Evolutionary conservation across 257 asterid genomes (phyloP).

Genomic region (Salvia rosmarinus): DNA sequence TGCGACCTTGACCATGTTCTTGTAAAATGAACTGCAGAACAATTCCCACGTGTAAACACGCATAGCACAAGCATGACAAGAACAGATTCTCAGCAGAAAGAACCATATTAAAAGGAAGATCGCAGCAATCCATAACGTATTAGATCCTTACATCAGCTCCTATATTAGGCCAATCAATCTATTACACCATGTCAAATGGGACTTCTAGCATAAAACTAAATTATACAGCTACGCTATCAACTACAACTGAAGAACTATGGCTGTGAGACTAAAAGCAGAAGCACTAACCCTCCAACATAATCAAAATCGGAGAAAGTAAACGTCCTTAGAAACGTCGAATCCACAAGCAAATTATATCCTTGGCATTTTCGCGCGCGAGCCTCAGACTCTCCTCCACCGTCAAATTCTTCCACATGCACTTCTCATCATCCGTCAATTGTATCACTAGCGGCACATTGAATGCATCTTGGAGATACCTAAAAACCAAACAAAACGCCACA

Average conservation of each 20-base stretch:
- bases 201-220: neutral
- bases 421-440: constrained; percentile 96
- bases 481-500: constrained; percentile 19
- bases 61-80: constrained; percentile 12
- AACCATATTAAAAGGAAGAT: neutral
- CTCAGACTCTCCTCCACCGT: constrained; percentile 90
- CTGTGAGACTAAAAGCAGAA: constrained; percentile 1
- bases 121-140: neutral
- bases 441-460: constrained; percentile 96
- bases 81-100: neutral
- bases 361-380: constrained; percentile 96
- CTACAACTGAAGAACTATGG: neutral
- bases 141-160: constrained; percentile 11
- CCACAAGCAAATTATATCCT: constrained; percentile 98
- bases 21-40: constrained; percentile 75
- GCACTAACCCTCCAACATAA: constrained; percentile 90
- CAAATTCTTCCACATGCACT: constrained; percentile 95
- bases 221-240: neutral
- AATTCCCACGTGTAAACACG: constrained; percentile 6
- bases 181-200: neutral
- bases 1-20: constrained; percentile 81
- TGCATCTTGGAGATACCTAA: constrained; percentile 89
- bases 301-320: constrained; percentile 90
- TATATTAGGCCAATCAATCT: neutral
- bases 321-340: constrained; percentile 83